Base-by-base conservation (phyloP, 768 basidiomycete genomes). In the Dioszegia aurantiaca region DNA sequence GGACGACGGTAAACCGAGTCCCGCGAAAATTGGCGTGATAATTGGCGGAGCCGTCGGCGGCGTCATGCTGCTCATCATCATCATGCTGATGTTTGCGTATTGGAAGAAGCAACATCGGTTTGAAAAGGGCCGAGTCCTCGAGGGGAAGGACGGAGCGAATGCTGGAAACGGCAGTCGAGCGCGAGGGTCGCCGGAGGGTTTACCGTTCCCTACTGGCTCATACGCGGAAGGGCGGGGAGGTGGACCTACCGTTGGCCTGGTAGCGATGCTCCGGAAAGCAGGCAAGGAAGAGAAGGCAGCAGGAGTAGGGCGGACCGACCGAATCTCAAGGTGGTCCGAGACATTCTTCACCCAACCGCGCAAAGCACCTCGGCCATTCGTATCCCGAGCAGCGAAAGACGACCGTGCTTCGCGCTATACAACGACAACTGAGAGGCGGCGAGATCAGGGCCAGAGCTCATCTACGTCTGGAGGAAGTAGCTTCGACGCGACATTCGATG, bases 21-120 rank as follows among this genome's bases (percentile, higher is more conserved):
- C 45, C 12, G 46, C 36, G 3, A 8, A 33, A 24, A 39, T 19
- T 48, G 69, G 47, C 1, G 60, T 63, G 2, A 64, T 71, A 8
- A 30, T 71, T 3, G 69, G 69, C 24, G 64, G 64, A 23, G 41
- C 62, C 8, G 62, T 42, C 10, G 69, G 67, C 26, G 64, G 60
- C 31, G 11, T 66, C 11, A 19, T 58, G 10, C 24, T 51, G 1
- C 54, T 55, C 6, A 14, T 60, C 21, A 19, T 66, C 19, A n/a
- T 62, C 23, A 14, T 64, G 4, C 11, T 64, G 1, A 14, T 64
- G 23, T 40, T 68, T 10, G n/a, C 58, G 3, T 45, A 51, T 30
- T 52, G 60, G 54, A 12, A 39, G 10, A 42, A 40, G 33, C 19
- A 36, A n/a, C 19, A 40, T 19, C 11, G 26, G 5, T 53, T 53